Percentiles rank a stretch among this genome's conserved stretches.
Conservation (phyloP, 345 rosid genomes). For the Eucalyptus marginata region DNA sequence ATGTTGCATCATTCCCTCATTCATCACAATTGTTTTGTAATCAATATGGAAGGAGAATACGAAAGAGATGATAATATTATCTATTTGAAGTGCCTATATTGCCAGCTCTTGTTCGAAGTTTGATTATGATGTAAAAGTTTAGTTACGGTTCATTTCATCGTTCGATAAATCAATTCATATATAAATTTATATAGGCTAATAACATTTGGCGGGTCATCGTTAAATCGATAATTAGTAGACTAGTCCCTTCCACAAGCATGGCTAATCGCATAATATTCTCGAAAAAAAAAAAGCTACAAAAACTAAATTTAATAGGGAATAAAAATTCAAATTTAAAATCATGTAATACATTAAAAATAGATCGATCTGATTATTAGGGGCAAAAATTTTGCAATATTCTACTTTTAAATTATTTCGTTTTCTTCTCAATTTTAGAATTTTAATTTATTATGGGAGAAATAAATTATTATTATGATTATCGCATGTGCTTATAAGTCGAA, state of each 20-base stretch:
- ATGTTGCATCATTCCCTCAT: neutral
- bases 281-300: accelerated
- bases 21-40: neutral
- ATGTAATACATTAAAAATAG: neutral
- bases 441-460: neutral
- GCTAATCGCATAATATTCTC: accelerated
- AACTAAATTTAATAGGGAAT: neutral
- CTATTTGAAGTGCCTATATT: neutral
- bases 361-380: accelerated
- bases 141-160: accelerated
- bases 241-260: neutral
- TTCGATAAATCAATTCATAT: neutral
- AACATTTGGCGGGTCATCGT: neutral
- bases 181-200: neutral
- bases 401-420: neutral
- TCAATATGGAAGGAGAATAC: neutral
- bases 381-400: accelerated
- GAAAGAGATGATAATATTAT: neutral
- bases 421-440: neutral
- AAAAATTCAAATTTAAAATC: neutral
- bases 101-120: neutral
- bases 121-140: neutral
- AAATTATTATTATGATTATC: neutral
- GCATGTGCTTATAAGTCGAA: neutral
- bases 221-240: neutral